A percentile compares a stretch with the other conserved stretches of the same genome.
phyloP scores from a whole-genome alignment of 2,329 filamentous ascomycete genomes.

The Calonectria naviculata region DNA sequence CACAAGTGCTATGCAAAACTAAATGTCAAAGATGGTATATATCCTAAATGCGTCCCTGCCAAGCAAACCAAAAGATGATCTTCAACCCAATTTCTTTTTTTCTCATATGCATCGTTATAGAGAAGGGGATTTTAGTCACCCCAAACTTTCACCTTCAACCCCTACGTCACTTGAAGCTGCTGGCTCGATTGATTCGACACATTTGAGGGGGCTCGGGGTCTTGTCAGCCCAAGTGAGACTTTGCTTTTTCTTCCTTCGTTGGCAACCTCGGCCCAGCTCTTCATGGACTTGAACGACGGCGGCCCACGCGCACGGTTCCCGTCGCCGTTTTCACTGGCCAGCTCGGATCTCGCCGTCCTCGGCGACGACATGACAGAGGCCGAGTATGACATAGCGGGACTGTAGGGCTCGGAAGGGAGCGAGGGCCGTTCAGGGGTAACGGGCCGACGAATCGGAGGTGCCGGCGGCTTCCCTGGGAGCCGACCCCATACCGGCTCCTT shows the following conservation, averaged over 20 bases:
- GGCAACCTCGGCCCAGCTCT: conserved; percentile 56
- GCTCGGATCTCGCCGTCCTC: conserved; percentile 33
- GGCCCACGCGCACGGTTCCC: conserved; percentile 37
- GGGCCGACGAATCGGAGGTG: conserved; percentile 7
- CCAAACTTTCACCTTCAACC: not conserved
- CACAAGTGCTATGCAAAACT: conserved; percentile 4
- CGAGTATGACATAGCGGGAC: conserved; percentile 39
- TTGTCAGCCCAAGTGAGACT: conserved; percentile 15
- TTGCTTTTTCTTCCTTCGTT: conserved; percentile 35
- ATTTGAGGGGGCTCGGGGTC: conserved; percentile 33
- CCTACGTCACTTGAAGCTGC: conserved; percentile 15
- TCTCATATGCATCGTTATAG: not conserved
- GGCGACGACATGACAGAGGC: conserved; percentile 48
- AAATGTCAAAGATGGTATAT: conserved; percentile 20
- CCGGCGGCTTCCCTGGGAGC: conserved; percentile 29
- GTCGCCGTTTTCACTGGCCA: conserved; percentile 31
- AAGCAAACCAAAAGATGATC: not conserved
- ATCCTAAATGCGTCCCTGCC: not conserved
- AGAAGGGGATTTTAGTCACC: not conserved
- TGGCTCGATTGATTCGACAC: conserved; percentile 24
- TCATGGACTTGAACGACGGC: conserved; percentile 47
- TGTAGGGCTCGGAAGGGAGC: conserved; percentile 29
- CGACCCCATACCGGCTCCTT: conserved; percentile 37
- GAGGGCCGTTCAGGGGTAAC: conserved; percentile 29
- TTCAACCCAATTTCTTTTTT: not conserved